Evolutionary conservation across 2,329 filamentous ascomycete species (phyloP), one percentile per base, ranked within the genome.

Genomic region (Pseudogymnoascus sp.): DNA sequence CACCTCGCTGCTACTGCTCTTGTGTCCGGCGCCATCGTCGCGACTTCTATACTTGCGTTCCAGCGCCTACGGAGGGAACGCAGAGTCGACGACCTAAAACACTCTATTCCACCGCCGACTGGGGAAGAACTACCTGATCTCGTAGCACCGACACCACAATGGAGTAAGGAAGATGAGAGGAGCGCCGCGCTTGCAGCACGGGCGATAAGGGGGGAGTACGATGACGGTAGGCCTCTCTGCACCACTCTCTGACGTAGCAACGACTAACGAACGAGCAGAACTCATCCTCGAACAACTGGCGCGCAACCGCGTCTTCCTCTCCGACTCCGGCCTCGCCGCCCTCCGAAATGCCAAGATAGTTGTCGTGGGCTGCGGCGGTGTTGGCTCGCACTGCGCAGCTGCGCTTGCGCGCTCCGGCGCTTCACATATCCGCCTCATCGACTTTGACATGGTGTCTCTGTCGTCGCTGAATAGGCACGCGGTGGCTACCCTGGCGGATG

Each of bases 381-480:
- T 99, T 4, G 95, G 95, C 53, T 97, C 92, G 6, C 96, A 99
- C 78, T 93, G 91, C 66, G 85, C 88, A 4, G 88, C 93, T 1
- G 88, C 95, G 3, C 85, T 99, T 31, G 89, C 91, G 4, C 88
- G 95, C 31, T 96, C 93, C 0, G 95, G 95, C 33, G 91, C 96
- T 46, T 88, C 89, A n/a, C 88, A 87, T 70, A 82, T 99, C 62
- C 88, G 95, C 0, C 83, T 99, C 38, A 86, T 99, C 68, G 95
- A 99, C 75, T 99, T 99, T 74, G 95, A 99, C 74, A 95, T 99
- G 80, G 93, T 99, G 35, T 96, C 93, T 0, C 81, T 99, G 50
- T 96, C 91, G 67, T 96, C 92, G 2, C 79, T 99, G 62, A 99
- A 99, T 75, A 82, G 95, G n/a, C 95, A 99, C 76, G 92, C 95